Base-by-base conservation (phyloP, 257 asterid genomes). In the Solanum verrucosum region DNA sequence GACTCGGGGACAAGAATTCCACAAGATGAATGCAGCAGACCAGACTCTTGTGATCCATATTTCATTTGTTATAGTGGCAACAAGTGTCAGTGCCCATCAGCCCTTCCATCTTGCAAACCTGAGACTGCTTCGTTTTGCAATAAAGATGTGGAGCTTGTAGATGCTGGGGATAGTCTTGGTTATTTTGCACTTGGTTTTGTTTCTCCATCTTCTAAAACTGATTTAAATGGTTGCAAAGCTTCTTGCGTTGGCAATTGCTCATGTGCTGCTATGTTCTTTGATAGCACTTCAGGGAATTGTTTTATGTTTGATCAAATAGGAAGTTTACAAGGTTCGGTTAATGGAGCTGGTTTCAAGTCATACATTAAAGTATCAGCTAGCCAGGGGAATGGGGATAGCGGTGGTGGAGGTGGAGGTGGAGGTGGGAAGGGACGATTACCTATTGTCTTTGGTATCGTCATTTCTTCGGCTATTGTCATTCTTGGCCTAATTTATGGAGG, bases 21-120 rank as follows among this genome's bases (percentile, higher is more conserved):
- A 13, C 90, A 88, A 49, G 95, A 96, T 87, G 92, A 87, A 49
- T 96, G 99, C 67, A 90, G 95, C 37, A 92, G 94, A 14, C 98
- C 98, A 1, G 89, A 98, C 34, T 96, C 98, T n/a, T 96, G 99
- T 85, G 96, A 93, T 68, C 95, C 98, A 2, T 95, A 91, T 85
- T 87, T 56, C 31, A 89, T 93, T 2, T 96, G 99, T 90, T 90
- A 87, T 86, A 90, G 94, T 7, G 98, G 96, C 15, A 96, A 91
- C 83, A 88, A 14, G 49, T 96, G 99, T 86, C 96, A 92, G 86
- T 96, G 99, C 73, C 98, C 96, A 70, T 89, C 91, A 8, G 46
- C 93, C 16, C 91, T 96, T 83, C 91, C 96, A 13, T 92, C 98
- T 67, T 95, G 98, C 90, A 94, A 89, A 84, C 90, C 93, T 2